phyloP scores from a whole-genome alignment of 768 basidiomycete species.

The Cubamyces lactineus region DNA sequence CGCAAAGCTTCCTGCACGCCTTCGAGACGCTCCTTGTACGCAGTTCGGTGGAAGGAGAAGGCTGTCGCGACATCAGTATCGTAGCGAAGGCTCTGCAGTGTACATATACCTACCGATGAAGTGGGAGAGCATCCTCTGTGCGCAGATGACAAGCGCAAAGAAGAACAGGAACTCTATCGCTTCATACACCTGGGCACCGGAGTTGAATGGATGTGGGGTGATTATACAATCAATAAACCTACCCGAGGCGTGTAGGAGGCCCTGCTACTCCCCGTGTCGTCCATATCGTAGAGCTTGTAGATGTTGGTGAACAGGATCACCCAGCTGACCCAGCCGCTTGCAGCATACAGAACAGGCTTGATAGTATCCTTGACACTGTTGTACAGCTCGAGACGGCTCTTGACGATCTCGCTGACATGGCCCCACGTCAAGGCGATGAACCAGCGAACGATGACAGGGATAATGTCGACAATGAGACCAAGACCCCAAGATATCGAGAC shows the following conservation, averaged over 20 bases:
- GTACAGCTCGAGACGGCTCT: slow-evolving; percentile 69
- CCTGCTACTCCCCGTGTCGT: slow-evolving; percentile 45
- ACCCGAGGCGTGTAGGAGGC: slow-evolving; percentile 67
- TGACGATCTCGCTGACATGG: slow-evolving; percentile 70
- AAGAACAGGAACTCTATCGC: slow-evolving; percentile 78
- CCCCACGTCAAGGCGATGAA: slow-evolving; percentile 69
- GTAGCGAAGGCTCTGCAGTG: slow-evolving; percentile 1
- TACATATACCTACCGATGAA: slow-evolving; percentile 47
- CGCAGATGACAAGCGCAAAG: slow-evolving; percentile 62
- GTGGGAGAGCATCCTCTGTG: slow-evolving; percentile 71
- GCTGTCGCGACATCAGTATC: slow-evolving; percentile 39
- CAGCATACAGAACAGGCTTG: slow-evolving; percentile 76
- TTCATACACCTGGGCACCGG: slow-evolving; percentile 50
- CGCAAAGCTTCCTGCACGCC: slow-evolving; percentile 54
- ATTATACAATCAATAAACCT: slow-evolving; percentile 23
- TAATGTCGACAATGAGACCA: slow-evolving; percentile 69
- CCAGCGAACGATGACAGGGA: slow-evolving; percentile 58
- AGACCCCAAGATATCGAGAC: slow-evolving; percentile 80
- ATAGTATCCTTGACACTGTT: slow-evolving; percentile 67
- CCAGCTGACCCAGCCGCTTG: slow-evolving; percentile 74
- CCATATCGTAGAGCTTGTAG: slow-evolving; percentile 54
- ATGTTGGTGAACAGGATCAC: slow-evolving; percentile 72
- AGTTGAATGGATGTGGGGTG: slow-evolving; percentile 2
- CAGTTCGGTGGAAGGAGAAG: slow-evolving; percentile 76
- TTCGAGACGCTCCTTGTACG: slow-evolving; percentile 72